Evolutionary conservation across 148 eudicot genomes (phyloP).

Genomic region (Fallopia convolvulus): DNA sequence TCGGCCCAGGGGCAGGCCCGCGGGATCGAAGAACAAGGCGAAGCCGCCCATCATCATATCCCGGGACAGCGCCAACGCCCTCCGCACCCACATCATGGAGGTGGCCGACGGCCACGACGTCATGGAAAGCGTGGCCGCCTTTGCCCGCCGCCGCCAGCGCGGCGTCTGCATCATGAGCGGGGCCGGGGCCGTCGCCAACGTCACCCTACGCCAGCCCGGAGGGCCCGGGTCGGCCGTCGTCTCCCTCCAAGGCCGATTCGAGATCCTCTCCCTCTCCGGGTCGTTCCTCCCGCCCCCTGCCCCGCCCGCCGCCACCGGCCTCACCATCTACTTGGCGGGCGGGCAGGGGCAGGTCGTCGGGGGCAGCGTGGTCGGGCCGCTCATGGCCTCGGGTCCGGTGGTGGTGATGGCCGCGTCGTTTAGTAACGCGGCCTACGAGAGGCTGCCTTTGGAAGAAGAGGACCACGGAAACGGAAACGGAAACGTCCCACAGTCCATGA

Average conservation of each 20-base stretch:
- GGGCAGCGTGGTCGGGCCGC: constrained; percentile 66
- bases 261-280: constrained; percentile 64
- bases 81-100: constrained; percentile 82
- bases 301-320: constrained; percentile 66
- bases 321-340: constrained; percentile 64
- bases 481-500: neutral
- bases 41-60: constrained; percentile 79
- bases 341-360: constrained; percentile 90
- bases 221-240: constrained; percentile 37
- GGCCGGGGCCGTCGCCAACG: constrained; percentile 57
- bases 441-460: constrained; percentile 71
- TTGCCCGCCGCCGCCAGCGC: constrained; percentile 63
- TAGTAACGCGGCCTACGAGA: constrained; percentile 74
- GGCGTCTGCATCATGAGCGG: constrained; percentile 75
- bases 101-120: constrained; percentile 67
- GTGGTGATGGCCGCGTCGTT: constrained; percentile 81
- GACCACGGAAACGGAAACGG: constrained; percentile 13
- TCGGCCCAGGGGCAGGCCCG: constrained; percentile 58
- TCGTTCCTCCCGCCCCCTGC: constrained; percentile 78
- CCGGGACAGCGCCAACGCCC: constrained; percentile 73
- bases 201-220: constrained; percentile 75
- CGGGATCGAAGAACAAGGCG: constrained; percentile 79
- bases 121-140: constrained; percentile 54
- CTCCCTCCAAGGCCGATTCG: constrained; percentile 68
- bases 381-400: constrained; percentile 61